These are phyloP conservation scores for Saxophila tyrrhenica DNA, from an alignment of 495 filamentous ascomycete species.

Conservation along the genomic window DNA sequence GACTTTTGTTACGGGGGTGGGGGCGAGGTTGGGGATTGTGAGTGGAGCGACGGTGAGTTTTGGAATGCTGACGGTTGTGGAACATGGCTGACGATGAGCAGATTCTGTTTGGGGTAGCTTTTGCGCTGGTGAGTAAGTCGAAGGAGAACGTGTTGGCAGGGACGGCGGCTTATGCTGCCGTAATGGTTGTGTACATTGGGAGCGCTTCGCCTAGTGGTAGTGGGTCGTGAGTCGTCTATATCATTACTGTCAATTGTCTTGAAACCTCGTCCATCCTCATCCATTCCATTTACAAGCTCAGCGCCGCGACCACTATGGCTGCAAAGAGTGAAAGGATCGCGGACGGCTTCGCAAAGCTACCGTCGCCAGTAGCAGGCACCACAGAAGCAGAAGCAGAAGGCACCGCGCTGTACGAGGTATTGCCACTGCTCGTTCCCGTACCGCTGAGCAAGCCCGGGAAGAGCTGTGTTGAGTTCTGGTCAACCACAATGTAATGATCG, in stretches of 20 bases:
- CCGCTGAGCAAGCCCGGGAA: slow-evolving; percentile 13
- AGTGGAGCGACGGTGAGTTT: not conserved
- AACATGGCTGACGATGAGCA: not conserved
- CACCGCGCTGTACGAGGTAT: not conserved
- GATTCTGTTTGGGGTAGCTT: not conserved
- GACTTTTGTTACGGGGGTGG: not conserved
- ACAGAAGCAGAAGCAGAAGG: not conserved
- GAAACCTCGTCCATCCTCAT: not conserved
- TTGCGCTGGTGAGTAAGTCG: not conserved
- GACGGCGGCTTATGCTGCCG: not conserved
- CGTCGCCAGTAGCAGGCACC: not conserved
- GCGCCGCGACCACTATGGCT: not conserved
- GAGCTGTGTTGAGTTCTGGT: slow-evolving; percentile 30
- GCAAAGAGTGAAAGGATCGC: not conserved
- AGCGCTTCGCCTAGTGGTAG: not conserved
- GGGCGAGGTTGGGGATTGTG: not conserved
- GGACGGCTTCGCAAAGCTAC: not conserved
- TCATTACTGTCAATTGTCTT: not conserved
- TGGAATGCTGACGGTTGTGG: not conserved
- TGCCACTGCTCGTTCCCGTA: not conserved
- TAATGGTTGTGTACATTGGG: not conserved
- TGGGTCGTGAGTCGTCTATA: not conserved
- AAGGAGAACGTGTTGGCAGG: not conserved
- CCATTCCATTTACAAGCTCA: too few relatives aligned
- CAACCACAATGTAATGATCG: slow-evolving; percentile 41